phyloP scores from a whole-genome alignment of 345 rosid species.

The Zanthoxylum bungeanum region DNA sequence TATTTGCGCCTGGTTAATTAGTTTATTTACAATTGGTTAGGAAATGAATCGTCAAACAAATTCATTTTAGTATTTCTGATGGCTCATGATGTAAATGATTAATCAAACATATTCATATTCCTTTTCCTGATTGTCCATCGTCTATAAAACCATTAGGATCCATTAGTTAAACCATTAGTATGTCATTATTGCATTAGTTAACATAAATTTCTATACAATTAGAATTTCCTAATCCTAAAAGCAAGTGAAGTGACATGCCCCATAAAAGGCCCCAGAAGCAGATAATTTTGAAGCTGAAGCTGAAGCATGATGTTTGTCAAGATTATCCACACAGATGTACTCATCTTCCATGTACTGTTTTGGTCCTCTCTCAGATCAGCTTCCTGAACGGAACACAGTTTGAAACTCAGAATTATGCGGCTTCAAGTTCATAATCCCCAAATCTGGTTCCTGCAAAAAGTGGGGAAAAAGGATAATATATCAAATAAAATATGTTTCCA shows the following conservation, averaged over 20 bases:
- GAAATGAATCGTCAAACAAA: background rate
- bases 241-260: constrained; percentile 76
- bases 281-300: constrained; percentile 32
- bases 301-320: constrained; percentile 40
- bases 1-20: background rate
- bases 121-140: background rate
- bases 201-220: background rate
- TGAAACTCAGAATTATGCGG: constrained; percentile 45
- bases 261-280: constrained; percentile 77
- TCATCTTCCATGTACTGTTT: constrained; percentile 95
- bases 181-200: background rate
- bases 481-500: background rate
- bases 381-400: constrained; percentile 83
- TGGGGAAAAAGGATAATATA: background rate
- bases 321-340: constrained; percentile 68
- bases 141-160: background rate
- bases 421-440: constrained; percentile 37
- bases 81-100: background rate
- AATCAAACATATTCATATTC: background rate
- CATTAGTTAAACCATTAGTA: background rate
- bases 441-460: constrained; percentile 56
- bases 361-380: constrained; percentile 86
- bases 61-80: background rate
- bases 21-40: background rate
- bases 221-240: constrained; percentile 16